A percentile compares a stretch with the other conserved stretches of the same genome.
Conservation (phyloP, 1,284 basidiomycete genomes). For the Malassezia vespertilionis region DNA sequence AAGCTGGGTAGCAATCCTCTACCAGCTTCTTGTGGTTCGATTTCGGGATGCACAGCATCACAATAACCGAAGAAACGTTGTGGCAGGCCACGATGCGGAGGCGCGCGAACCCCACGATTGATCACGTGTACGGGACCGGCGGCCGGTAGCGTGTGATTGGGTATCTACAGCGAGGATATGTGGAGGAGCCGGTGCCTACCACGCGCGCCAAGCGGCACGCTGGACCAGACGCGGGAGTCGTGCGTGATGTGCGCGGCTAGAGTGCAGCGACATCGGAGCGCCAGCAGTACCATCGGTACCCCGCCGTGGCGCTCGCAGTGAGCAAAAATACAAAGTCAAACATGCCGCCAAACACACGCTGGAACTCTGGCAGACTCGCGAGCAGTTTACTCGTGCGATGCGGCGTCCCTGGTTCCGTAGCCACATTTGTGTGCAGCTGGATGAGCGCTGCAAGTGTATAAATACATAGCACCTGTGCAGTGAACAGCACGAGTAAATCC, state of each 20-base stretch:
- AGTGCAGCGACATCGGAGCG: constrained; percentile 4
- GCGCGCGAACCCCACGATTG: background rate
- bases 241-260: no score
- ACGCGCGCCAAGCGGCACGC: background rate
- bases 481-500: constrained; percentile 49
- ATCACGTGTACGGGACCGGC: no score
- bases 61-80: no score
- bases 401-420: background rate
- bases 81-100: background rate
- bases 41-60: constrained; percentile 52
- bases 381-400: constrained; percentile 41
- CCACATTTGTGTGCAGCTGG: constrained; percentile 40
- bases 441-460: constrained; percentile 50
- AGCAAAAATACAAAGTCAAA: constrained; percentile 49
- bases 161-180: no score
- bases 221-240: background rate
- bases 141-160: no score
- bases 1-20: constrained; percentile 76
- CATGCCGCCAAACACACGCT: constrained; percentile 47
- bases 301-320: constrained; percentile 34
- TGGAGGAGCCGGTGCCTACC: no score
- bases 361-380: constrained; percentile 48
- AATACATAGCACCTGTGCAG: constrained; percentile 49
- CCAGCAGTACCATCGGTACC: constrained; percentile 12
- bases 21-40: constrained; percentile 77